Evolutionary conservation across 257 asterid species (phyloP).

Genomic region (Parsonsia alboflavescens): DNA sequence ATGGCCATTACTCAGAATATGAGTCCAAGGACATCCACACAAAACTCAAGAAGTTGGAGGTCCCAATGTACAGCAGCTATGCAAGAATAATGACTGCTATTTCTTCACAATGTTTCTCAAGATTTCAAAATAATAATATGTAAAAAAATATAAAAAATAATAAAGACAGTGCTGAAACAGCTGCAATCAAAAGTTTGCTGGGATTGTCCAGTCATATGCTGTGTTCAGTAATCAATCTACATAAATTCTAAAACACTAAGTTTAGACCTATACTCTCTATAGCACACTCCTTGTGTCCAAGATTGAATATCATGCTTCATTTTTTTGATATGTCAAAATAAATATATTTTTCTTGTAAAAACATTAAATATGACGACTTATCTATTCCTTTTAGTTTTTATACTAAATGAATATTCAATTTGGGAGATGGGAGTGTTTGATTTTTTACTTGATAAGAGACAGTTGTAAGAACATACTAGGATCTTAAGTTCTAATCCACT

Average conservation of each 20-base stretch:
- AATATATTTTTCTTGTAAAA: too few species aligned
- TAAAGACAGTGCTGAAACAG: neutral
- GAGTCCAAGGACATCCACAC: neutral
- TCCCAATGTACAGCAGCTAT: neutral
- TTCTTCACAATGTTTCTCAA: neutral
- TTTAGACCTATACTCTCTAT: neutral
- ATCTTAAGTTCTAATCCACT: neutral
- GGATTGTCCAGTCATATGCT: neutral
- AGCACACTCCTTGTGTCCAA: too few species aligned
- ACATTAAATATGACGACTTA: too few species aligned
- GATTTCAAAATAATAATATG: neutral
- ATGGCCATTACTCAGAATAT: neutral
- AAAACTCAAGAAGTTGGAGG: neutral
- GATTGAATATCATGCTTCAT: too few species aligned
- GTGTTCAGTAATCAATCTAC: neutral
- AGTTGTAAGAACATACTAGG: neutral
- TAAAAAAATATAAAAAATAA: too few species aligned
- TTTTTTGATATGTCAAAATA: too few species aligned
- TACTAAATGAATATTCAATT: too few species aligned
- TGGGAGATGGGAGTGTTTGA: neutral
- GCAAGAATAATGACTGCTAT: neutral
- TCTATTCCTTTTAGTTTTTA: too few species aligned
- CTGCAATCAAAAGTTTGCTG: neutral
- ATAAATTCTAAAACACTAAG: neutral
- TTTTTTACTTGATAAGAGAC: neutral